phyloP scores from a whole-genome alignment of 257 asterid species.

The Fraxinus excelsior region DNA sequence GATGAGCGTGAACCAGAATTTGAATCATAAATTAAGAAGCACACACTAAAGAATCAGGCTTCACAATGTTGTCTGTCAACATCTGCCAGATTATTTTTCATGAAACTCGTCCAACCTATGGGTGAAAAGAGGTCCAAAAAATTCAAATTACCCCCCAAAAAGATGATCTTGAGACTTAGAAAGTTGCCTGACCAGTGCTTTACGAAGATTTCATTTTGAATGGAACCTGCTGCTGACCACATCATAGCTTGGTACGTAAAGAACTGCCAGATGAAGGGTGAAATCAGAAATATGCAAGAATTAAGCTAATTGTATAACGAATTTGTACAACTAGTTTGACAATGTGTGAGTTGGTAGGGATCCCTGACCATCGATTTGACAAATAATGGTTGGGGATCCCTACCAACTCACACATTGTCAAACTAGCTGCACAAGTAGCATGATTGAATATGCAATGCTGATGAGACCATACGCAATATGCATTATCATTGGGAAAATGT shows the following conservation, averaged over 20 bases:
- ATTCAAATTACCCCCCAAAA: conserved; percentile 12
- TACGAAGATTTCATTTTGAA: conserved; percentile 28
- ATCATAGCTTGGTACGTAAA: conserved; percentile 73
- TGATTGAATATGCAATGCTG: neutral
- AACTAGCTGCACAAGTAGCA: too few species aligned
- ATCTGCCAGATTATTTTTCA: conserved; percentile 21
- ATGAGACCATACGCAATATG: neutral
- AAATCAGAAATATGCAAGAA: conserved; percentile 6
- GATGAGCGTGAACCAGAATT: neutral
- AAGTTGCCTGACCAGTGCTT: conserved; percentile 1
- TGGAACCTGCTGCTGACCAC: conserved; percentile 53
- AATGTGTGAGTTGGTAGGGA: too few species aligned
- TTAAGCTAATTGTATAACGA: too few species aligned
- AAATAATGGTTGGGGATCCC: too few species aligned
- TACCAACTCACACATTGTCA: too few species aligned
- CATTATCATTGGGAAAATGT: neutral
- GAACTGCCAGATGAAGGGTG: conserved; percentile 49
- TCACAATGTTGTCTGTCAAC: conserved; percentile 18
- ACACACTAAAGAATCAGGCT: conserved; percentile 13
- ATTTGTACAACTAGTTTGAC: too few species aligned
- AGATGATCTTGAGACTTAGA: neutral
- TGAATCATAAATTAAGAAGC: conserved; percentile 23
- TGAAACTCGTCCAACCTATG: conserved; percentile 15
- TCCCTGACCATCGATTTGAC: too few species aligned
- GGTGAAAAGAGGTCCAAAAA: conserved; percentile 24